phyloP scores from a whole-genome alignment of 2,329 filamentous ascomycete species.

The Fusarium praegraminearum region DNA sequence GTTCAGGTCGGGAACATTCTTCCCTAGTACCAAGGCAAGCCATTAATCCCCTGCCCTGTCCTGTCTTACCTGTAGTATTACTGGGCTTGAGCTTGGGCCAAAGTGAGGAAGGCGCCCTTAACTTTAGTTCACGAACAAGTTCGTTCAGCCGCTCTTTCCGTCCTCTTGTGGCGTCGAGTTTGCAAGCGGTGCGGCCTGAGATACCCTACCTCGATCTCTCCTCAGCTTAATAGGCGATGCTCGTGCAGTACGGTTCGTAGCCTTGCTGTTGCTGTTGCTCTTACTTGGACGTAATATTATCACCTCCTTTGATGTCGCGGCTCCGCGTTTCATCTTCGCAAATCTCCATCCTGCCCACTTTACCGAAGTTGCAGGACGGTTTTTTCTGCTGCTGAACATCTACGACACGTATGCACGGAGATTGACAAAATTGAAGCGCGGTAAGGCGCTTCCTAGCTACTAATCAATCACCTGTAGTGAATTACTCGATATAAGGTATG shows the following conservation, averaged over 20 bases:
- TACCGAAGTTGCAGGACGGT: constrained; percentile 22
- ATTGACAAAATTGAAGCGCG: neutral
- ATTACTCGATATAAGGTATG: neutral
- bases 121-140: constrained; percentile 24
- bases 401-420: neutral
- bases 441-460: neutral
- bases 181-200: neutral
- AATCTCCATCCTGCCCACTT: constrained; percentile 29
- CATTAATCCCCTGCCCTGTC: constrained; percentile 8
- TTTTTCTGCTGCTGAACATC: constrained; percentile 1
- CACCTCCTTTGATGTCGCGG: constrained; percentile 15
- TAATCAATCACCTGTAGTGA: neutral
- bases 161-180: constrained; percentile 18
- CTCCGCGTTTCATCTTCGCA: constrained; percentile 27
- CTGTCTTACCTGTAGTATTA: neutral
- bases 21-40: neutral
- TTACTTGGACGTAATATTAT: neutral
- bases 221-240: neutral
- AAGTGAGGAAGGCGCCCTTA: constrained; percentile 9
- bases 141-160: constrained; percentile 31
- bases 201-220: neutral
- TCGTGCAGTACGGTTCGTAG: neutral
- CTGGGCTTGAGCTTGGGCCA: constrained; percentile 6
- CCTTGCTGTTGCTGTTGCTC: constrained; percentile 6
- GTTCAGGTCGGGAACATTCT: neutral